These are phyloP conservation scores for Colletotrichum sp. DNA, from an alignment of 2,329 filamentous ascomycete genomes.

Conservation along the genomic window DNA sequence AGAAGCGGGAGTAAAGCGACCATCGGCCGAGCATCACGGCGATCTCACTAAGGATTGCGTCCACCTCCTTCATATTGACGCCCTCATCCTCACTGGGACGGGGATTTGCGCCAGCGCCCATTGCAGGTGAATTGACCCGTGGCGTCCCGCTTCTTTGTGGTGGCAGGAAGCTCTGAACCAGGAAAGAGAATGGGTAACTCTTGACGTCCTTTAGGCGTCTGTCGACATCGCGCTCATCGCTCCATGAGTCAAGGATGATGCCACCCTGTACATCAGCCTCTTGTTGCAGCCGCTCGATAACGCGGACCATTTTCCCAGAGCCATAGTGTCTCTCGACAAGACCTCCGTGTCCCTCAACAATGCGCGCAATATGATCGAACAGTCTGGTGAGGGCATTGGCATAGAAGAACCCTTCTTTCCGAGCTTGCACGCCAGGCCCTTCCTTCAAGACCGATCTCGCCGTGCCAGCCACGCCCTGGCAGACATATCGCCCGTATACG, in stretches of 20 bases:
- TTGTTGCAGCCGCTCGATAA: slow-evolving; percentile 90
- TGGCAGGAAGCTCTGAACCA: slow-evolving; percentile 91
- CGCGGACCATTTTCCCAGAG: slow-evolving; percentile 87
- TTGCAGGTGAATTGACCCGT: slow-evolving; percentile 77
- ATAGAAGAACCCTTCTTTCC: slow-evolving; percentile 86
- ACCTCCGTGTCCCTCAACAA: slow-evolving; percentile 88
- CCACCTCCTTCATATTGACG: slow-evolving; percentile 96
- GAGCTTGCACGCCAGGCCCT: slow-evolving; percentile 46
- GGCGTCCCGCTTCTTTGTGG: slow-evolving; percentile 68
- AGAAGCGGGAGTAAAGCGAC: slow-evolving; percentile 89
- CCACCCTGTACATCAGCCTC: slow-evolving; percentile 97
- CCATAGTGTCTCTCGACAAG: slow-evolving; percentile 96
- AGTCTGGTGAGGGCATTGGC: slow-evolving; percentile 87
- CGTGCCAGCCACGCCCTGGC: slow-evolving; percentile 86
- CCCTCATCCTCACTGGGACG: slow-evolving; percentile 84
- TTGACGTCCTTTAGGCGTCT: slow-evolving; percentile 92
- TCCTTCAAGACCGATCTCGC: slow-evolving; percentile 83
- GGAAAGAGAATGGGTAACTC: slow-evolving; percentile 95
- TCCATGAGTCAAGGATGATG: slow-evolving; percentile 95
- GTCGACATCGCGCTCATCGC: slow-evolving; percentile 84
- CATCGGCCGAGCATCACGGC: slow-evolving; percentile 91
- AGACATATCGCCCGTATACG: slow-evolving; percentile 95
- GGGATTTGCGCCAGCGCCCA: slow-evolving; percentile 55
- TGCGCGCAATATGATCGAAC: slow-evolving; percentile 97
- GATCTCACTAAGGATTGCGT: slow-evolving; percentile 84